A percentile compares a stretch with the other conserved stretches of the same genome.
These are phyloP conservation scores for Pythium sp. DNA, from an alignment of 352 stramenopile species.

Conservation along the genomic window DNA sequence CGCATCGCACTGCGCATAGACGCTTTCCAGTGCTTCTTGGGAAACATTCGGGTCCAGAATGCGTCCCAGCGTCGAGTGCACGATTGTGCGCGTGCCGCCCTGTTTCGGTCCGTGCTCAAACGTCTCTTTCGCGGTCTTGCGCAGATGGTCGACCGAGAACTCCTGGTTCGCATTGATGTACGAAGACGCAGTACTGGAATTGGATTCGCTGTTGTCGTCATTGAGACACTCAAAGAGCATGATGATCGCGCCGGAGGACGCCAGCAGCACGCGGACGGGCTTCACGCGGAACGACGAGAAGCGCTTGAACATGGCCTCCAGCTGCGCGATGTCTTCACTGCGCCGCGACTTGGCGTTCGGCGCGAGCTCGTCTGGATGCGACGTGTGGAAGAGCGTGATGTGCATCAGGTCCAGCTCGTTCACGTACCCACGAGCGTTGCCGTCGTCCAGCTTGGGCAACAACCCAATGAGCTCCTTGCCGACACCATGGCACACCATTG, in stretches of 20 bases:
- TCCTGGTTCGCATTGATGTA: conserved; percentile 32
- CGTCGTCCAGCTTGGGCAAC: conserved; percentile 32
- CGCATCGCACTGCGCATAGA: conserved; percentile 51
- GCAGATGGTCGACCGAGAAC: conserved; percentile 60
- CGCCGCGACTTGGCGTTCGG: conserved; percentile 35
- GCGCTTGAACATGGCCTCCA: conserved; percentile 33
- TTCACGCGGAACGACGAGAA: conserved; percentile 45
- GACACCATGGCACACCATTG: conserved; percentile 33
- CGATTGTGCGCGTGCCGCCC: conserved; percentile 44
- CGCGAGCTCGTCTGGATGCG: conserved; percentile 55
- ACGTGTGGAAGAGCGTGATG: conserved; percentile 80
- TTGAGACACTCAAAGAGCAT: conserved; percentile 58
- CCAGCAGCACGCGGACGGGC: conserved; percentile 52
- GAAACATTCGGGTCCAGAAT: conserved; percentile 47
- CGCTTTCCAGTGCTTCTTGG: conserved; percentile 24
- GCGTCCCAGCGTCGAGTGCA: conserved; percentile 65
- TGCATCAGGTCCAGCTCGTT: conserved; percentile 72
- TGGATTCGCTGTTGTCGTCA: conserved; percentile 7
- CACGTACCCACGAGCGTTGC: conserved; percentile 43
- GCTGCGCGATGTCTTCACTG: conserved; percentile 38
- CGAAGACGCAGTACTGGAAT: not conserved
- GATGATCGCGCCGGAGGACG: conserved; percentile 62
- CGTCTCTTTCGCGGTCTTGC: conserved; percentile 37
- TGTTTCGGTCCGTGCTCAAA: conserved; percentile 52
- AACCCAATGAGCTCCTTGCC: conserved; percentile 43